Evolutionary conservation across 163 green algal species (phyloP), one percentile per base, ranked within the genome.

Genomic region (Scenedesmus sp.): DNA sequence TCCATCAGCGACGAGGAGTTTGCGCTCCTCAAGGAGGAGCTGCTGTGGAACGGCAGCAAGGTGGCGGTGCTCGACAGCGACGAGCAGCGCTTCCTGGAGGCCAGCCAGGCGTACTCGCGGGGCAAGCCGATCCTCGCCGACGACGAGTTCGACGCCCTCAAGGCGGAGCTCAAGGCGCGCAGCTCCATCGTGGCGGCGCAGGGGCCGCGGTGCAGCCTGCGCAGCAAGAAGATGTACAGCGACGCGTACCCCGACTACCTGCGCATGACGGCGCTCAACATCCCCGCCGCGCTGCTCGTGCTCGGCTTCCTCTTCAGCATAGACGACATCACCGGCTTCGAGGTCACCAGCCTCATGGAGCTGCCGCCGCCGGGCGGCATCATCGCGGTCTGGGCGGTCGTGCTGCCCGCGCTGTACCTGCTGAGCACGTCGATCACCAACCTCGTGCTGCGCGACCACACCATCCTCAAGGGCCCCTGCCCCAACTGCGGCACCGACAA

Each of bases 21-120:
- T 80, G 86, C 92, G 48, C 86, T 91, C 24, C 88, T 98, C 29
- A 97, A 97, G 87, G 95, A 98, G 36, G 95, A 98, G 88, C 89
- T 98, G n/a, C 62, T 95, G 33, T 98, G 95, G 95, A 89, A 92
- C 33, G 95, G 95, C 79, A 96, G 88, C 89, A 94, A 91, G 63
- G 75, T 82, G n/a, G 91, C 92, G 6, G 83, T 97, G 10, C 87
- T 98, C 4, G 86, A 87, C 51, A 75, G 73, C 6, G 87, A 92
- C 22, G 94, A 98, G 90, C 88, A 94, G 87, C 82, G 73, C 9
- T 98, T 97, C 83, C 85, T 98, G 75, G 92, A 98, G 80, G 93
- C 93, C 1, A 89, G 83, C 3, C 77, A 89, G 73, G 91, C 92
- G 0, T 96, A 92, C 79, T 24, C 22, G 78, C 82, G 47, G 31